Conservation (phyloP, 164 flowering plant species). For the Litsea cubeba region DNA sequence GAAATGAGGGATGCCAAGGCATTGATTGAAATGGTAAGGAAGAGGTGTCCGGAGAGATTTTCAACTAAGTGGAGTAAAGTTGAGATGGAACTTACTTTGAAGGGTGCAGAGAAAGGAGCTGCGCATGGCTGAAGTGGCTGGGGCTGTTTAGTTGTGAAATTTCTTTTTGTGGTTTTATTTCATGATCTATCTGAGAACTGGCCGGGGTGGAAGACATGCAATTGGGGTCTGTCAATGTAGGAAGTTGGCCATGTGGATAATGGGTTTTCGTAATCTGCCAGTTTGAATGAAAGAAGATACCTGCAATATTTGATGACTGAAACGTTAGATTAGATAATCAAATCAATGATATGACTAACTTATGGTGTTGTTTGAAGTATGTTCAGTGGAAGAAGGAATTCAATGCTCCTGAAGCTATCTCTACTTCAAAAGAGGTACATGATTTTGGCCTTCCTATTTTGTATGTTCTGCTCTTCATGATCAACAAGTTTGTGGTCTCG, state of each 20-base stretch:
- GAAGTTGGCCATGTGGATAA: not conserved
- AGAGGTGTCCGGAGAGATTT: constrained; percentile 46
- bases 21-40: constrained; percentile 47
- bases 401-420: not conserved
- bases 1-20: constrained; percentile 45
- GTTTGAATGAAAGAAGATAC: too few species aligned
- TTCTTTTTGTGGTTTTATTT: too few species aligned
- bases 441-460: not conserved
- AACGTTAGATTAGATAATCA: too few species aligned
- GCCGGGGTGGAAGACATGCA: not conserved
- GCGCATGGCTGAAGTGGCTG: too few species aligned
- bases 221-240: not conserved
- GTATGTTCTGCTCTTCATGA: not conserved
- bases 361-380: not conserved
- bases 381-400: not conserved
- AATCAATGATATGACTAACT: too few species aligned
- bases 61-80: constrained; percentile 56
- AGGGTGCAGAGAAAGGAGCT: not conserved
- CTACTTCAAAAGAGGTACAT: not conserved
- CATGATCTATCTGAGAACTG: too few species aligned
- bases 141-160: not conserved
- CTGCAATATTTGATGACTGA: too few species aligned
- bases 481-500: not conserved
- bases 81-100: constrained; percentile 45
- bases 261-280: too few species aligned